phyloP scores from a whole-genome alignment of 352 stramenopile species.

The Phytophthora pisi region DNA sequence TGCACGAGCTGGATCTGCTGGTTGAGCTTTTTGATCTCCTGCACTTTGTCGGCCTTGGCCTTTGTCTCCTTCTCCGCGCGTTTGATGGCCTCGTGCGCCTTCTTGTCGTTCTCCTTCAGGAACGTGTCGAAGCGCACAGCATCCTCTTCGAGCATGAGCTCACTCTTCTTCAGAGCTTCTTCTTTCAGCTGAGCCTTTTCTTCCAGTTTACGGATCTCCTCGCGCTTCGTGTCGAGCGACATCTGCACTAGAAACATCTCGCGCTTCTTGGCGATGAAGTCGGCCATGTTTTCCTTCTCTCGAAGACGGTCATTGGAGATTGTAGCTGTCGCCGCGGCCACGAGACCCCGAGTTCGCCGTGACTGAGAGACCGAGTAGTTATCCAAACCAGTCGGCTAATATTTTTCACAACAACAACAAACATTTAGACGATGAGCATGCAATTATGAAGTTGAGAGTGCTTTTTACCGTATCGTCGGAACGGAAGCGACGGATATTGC shows the following conservation, averaged over 20 bases:
- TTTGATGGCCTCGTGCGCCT: constrained; percentile 96
- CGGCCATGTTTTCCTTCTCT: constrained; percentile 95
- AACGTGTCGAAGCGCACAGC: constrained; percentile 96
- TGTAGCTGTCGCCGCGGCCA: constrained; percentile 76
- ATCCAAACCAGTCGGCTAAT: constrained; percentile 47
- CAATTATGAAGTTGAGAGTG: not conserved
- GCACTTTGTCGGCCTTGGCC: constrained; percentile 93
- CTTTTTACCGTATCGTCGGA: constrained; percentile 58
- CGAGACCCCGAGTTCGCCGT: constrained; percentile 75
- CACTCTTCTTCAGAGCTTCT: constrained; percentile 94
- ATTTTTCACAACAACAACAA: not conserved
- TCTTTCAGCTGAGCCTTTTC: constrained; percentile 96
- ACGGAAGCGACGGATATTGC: constrained; percentile 81
- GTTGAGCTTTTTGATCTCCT: constrained; percentile 96
- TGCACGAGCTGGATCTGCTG: constrained; percentile 95
- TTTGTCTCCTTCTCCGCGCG: constrained; percentile 94
- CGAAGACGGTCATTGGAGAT: constrained; percentile 88
- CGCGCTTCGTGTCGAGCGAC: constrained; percentile 95
- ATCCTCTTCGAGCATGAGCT: constrained; percentile 96
- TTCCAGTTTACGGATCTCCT: constrained; percentile 97
- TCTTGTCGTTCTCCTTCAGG: constrained; percentile 98
- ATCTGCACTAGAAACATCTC: constrained; percentile 98
- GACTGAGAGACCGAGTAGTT: constrained; percentile 72
- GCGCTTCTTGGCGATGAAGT: constrained; percentile 96
- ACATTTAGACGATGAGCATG: not conserved